Percentiles rank a stretch among this genome's conserved stretches.
Evolutionary conservation across 1,284 basidiomycete species (phyloP).

Genomic region (Cryptococcus neoformans): DNA sequence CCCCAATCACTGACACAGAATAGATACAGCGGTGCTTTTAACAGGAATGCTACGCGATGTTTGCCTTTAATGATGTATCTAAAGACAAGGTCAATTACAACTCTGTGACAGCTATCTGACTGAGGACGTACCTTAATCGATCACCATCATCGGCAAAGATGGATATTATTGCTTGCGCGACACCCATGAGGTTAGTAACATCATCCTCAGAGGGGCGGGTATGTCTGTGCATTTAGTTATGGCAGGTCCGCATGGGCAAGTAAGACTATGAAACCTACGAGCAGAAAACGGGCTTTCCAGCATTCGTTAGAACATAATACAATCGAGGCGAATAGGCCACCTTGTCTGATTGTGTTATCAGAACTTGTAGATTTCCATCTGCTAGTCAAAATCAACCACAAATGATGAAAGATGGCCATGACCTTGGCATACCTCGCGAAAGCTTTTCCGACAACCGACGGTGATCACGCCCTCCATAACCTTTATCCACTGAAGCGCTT

Average conservation of each 20-base stretch:
- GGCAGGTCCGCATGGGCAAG: not conserved
- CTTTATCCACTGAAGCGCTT: not conserved
- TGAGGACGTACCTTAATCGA: constrained; percentile 57
- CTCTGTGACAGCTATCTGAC: too few relatives aligned
- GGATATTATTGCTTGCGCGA: constrained; percentile 93
- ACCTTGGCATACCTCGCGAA: too few relatives aligned
- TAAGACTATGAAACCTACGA: constrained; percentile 55
- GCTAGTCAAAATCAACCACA: too few relatives aligned
- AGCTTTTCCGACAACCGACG: too few relatives aligned
- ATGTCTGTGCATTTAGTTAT: constrained; percentile 1
- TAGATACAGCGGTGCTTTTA: constrained; percentile 85
- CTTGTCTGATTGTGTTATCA: too few relatives aligned
- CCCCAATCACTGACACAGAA: constrained; percentile 87
- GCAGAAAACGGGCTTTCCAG: constrained; percentile 88
- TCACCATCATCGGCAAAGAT: constrained; percentile 78
- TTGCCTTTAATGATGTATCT: constrained; percentile 46
- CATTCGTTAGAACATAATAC: constrained; percentile 90
- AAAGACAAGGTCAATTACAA: not conserved
- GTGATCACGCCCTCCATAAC: too few relatives aligned
- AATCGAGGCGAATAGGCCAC: constrained; percentile 52
- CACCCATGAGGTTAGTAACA: constrained; percentile 76
- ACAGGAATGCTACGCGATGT: constrained; percentile 81
- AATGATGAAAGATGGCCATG: too few relatives aligned
- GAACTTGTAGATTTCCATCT: too few relatives aligned
- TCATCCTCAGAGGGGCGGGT: constrained; percentile 52